These are phyloP conservation scores for Medicago ruthenica DNA, from an alignment of 306 rosid genomes.

Conservation along the genomic window DNA sequence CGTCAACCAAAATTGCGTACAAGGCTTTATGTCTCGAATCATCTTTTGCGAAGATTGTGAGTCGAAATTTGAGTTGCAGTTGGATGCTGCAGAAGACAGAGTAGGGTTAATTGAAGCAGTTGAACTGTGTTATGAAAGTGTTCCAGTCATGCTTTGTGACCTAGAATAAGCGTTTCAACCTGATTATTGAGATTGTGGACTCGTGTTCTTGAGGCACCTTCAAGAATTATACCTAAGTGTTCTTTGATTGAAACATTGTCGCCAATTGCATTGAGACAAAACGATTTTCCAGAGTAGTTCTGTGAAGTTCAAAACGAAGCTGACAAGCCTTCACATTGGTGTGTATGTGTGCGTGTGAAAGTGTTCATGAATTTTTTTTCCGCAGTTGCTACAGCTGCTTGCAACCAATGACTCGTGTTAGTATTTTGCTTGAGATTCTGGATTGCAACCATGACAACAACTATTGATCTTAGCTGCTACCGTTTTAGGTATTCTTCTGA, in stretches of 20 bases:
- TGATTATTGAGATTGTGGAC: background rate
- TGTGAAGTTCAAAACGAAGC: background rate
- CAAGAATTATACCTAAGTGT: background rate
- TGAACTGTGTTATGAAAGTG: background rate
- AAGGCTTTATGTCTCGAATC: constrained; percentile 10
- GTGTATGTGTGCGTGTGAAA: background rate
- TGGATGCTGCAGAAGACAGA: background rate
- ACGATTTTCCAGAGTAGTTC: background rate
- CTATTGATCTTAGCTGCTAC: background rate
- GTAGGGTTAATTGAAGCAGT: background rate
- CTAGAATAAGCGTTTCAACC: background rate
- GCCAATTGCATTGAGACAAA: background rate
- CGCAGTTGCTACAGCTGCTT: background rate
- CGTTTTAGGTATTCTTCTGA: background rate
- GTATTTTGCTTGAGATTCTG: background rate
- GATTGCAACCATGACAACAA: background rate
- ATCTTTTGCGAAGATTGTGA: constrained; percentile 26
- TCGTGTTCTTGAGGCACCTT: background rate
- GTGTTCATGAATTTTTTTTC: too few relatives aligned
- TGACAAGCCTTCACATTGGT: background rate
- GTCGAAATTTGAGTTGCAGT: background rate
- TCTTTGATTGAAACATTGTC: background rate
- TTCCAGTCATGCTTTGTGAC: background rate
- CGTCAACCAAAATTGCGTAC: background rate
- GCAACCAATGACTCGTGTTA: background rate